phyloP scores from a whole-genome alignment of 2,329 filamentous ascomycete species.

The Chaetomium sp. region DNA sequence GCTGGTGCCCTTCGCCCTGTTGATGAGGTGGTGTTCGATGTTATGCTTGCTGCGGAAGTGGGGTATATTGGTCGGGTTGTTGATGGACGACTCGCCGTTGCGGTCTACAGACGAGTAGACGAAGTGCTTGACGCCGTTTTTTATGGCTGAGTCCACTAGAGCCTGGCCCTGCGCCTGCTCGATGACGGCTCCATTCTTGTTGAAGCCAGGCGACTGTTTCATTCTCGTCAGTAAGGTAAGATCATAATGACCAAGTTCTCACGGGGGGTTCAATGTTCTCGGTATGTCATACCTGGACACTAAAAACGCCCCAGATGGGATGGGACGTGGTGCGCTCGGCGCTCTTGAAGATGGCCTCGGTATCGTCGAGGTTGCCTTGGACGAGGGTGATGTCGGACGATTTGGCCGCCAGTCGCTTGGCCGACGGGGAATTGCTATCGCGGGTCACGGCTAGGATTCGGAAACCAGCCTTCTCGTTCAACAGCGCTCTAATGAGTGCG shows the following conservation, averaged over 20 bases:
- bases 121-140: neutral
- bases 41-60: slow-evolving; percentile 1
- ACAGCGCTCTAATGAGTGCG: neutral
- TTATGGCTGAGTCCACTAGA: neutral
- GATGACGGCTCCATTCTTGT: neutral
- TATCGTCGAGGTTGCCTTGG: neutral
- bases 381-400: neutral
- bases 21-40: neutral
- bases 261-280: neutral
- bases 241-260: neutral
- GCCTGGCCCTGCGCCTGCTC: neutral
- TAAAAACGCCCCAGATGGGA: slow-evolving; percentile 2
- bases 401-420: neutral
- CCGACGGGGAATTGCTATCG: neutral
- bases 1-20: neutral
- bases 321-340: neutral
- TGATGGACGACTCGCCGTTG: neutral
- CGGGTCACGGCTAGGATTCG: neutral
- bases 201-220: neutral
- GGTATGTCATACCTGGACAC: neutral
- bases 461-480: neutral
- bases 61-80: neutral
- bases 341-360: neutral
- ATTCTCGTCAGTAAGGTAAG: neutral
- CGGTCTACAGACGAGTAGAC: neutral